These are phyloP conservation scores for Cicer chorassanicum DNA, from an alignment of 306 rosid genomes.

Conservation along the genomic window DNA sequence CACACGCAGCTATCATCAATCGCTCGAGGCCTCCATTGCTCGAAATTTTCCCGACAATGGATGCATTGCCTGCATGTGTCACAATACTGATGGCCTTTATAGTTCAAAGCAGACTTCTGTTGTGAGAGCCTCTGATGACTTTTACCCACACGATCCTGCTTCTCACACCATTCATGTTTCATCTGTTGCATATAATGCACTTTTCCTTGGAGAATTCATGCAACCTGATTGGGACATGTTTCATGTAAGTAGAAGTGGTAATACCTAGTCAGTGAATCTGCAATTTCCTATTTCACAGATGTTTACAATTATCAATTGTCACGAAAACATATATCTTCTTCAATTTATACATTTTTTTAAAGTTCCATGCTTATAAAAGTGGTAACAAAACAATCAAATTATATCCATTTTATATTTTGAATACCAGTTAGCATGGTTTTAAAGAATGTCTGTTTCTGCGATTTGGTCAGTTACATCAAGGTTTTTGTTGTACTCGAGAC, in stretches of 20 bases:
- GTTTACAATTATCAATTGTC: neutral
- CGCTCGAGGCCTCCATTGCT: slow-evolving; percentile 84
- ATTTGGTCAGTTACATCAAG: no score
- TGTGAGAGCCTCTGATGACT: slow-evolving; percentile 94
- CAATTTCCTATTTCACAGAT: neutral
- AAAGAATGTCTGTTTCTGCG: no score
- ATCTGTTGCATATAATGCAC: slow-evolving; percentile 87
- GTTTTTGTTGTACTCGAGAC: neutral
- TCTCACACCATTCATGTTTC: slow-evolving; percentile 95
- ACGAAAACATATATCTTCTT: no score
- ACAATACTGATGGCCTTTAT: slow-evolving; percentile 89
- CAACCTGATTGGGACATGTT: slow-evolving; percentile 99
- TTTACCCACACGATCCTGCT: slow-evolving; percentile 92
- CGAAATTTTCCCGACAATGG: slow-evolving; percentile 88
- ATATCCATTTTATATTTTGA: no score
- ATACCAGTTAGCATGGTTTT: no score
- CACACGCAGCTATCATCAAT: slow-evolving; percentile 85
- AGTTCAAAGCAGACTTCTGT: slow-evolving; percentile 90
- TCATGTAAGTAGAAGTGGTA: slow-evolving; percentile 68
- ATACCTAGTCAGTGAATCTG: neutral
- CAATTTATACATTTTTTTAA: no score
- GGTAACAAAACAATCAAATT: neutral
- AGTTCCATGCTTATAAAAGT: neutral
- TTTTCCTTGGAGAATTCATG: slow-evolving; percentile 96
- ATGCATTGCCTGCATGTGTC: slow-evolving; percentile 97